Evolutionary conservation across 176 grass and related monocot genomes (phyloP).

Genomic region (Rhipidocladum racemiflorum): DNA sequence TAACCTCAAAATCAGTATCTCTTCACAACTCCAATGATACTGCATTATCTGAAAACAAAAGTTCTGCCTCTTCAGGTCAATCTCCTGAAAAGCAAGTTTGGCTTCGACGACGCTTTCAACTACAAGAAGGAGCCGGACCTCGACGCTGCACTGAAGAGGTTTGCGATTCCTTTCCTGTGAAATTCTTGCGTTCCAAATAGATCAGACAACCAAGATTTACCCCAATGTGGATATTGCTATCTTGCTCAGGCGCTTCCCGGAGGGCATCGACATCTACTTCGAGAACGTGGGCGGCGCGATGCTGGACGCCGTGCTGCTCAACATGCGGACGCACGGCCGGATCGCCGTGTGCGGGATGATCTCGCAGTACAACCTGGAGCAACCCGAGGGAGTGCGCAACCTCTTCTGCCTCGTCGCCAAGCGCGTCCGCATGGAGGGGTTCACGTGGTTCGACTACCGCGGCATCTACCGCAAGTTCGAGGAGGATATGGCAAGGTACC

Average conservation of each 20-base stretch:
- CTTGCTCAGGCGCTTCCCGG: slow-evolving; percentile 35
- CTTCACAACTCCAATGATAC: not conserved
- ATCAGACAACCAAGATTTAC: not conserved
- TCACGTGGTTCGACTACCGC: slow-evolving; percentile 31
- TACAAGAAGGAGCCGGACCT: slow-evolving; percentile 64
- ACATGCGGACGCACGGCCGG: slow-evolving; percentile 37
- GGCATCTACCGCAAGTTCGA: slow-evolving; percentile 31
- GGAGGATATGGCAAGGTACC: slow-evolving; percentile 29
- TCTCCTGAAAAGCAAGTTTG: slow-evolving; percentile 51
- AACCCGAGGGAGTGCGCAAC: slow-evolving; percentile 15
- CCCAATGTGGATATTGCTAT: not conserved
- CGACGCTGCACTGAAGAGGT: slow-evolving; percentile 38
- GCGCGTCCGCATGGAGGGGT: slow-evolving; percentile 47
- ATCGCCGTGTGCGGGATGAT: slow-evolving; percentile 49
- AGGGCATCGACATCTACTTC: slow-evolving; percentile 70
- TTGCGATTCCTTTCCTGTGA: not conserved
- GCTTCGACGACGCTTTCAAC: slow-evolving; percentile 64
- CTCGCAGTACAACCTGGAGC: slow-evolving; percentile 51
- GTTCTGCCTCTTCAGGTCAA: not conserved
- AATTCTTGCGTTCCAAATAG: not conserved
- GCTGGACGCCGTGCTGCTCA: slow-evolving; percentile 51
- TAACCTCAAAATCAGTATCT: too few species aligned
- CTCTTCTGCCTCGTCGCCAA: slow-evolving; percentile 20
- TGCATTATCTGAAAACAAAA: not conserved
- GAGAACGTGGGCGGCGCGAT: slow-evolving; percentile 61